phyloP scores from a whole-genome alignment of 345 rosid species.

The Salix caprea region DNA sequence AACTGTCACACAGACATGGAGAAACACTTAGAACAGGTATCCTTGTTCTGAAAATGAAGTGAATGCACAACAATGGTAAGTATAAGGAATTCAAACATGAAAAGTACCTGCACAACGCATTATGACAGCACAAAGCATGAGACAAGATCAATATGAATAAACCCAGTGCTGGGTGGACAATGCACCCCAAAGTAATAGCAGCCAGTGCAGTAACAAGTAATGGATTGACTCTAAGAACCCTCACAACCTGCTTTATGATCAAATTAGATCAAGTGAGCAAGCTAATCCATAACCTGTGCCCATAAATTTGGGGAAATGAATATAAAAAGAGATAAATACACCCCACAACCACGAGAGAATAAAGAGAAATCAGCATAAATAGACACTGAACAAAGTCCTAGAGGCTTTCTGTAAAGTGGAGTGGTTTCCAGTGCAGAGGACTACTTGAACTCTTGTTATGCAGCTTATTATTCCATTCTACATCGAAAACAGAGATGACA shows the following conservation, averaged over 20 bases:
- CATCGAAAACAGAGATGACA: too few relatives aligned
- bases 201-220: constrained; percentile 45
- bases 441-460: too few relatives aligned
- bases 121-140: constrained; percentile 73
- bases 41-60: not conserved
- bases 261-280: constrained; percentile 11
- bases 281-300: constrained; percentile 6
- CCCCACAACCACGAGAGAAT: not conserved
- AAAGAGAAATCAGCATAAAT: not conserved
- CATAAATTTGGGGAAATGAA: not conserved
- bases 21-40: constrained; percentile 25
- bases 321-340: not conserved
- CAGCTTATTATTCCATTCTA: too few relatives aligned
- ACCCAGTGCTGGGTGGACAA: constrained; percentile 91
- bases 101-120: constrained; percentile 69
- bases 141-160: constrained; percentile 54
- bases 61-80: not conserved
- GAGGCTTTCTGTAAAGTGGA: not conserved
- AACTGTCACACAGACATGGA: constrained; percentile 47
- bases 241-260: constrained; percentile 53
- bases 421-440: too few relatives aligned
- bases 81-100: not conserved
- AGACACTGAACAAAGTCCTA: constrained; percentile 4
- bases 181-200: constrained; percentile 58
- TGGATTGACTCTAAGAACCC: constrained; percentile 60